Evolutionary conservation across 2,329 filamentous ascomycete species (phyloP).

Genomic region (Trichoderma harzianum): DNA sequence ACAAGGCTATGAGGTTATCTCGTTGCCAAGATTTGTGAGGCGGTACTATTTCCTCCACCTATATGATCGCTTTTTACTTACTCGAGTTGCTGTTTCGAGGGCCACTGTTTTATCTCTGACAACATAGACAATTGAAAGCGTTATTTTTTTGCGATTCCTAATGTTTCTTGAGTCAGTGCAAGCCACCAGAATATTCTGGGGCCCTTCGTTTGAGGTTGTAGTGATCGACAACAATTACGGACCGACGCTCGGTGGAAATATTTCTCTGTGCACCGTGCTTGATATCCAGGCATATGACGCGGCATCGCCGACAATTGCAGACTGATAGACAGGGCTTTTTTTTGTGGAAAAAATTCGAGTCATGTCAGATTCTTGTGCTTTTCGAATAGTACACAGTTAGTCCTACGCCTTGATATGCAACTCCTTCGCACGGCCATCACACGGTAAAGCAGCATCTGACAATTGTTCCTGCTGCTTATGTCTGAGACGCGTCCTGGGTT

Average conservation of each 20-base stretch:
- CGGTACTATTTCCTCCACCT: neutral
- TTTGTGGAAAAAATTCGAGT: neutral
- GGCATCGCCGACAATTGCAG: neutral
- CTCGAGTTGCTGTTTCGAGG: neutral
- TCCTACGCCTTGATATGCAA: neutral
- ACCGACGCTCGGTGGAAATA: constrained; percentile 2
- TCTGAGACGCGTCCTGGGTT: neutral
- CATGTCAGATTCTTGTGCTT: neutral
- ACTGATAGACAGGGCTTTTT: neutral
- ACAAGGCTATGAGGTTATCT: neutral
- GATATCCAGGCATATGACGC: neutral
- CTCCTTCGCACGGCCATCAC: neutral
- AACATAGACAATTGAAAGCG: neutral
- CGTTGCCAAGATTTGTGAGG: neutral
- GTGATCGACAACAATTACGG: constrained; percentile 8
- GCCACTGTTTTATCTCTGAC: neutral
- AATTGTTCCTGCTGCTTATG: neutral
- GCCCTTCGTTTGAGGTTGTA: neutral
- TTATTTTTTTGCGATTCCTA: neutral
- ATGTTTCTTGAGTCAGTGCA: neutral
- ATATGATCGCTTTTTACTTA: neutral
- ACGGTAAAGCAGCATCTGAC: neutral
- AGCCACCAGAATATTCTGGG: neutral
- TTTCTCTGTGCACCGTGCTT: neutral
- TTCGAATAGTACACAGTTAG: neutral